Conservation (phyloP, 306 rosid genomes). For the Rosa persica region DNA sequence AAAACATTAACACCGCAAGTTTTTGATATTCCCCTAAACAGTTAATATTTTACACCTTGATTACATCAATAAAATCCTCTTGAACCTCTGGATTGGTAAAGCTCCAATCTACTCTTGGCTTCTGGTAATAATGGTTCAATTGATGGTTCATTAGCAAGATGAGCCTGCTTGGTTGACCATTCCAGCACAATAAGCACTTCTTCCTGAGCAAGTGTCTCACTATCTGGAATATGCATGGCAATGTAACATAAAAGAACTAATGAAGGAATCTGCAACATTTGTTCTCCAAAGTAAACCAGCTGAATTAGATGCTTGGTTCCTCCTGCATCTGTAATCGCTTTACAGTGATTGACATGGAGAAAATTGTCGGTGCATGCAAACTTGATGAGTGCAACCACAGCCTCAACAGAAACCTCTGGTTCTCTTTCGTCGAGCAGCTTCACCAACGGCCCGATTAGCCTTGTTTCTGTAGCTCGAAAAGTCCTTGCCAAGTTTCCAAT, state of each 20-base stretch:
- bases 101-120: constrained; percentile 78
- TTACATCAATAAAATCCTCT: constrained; percentile 58
- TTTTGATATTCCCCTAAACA: not conserved
- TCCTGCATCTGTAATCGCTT: constrained; percentile 64
- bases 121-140: constrained; percentile 51
- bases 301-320: constrained; percentile 75
- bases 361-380: constrained; percentile 67
- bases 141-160: constrained; percentile 33
- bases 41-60: constrained; percentile 6
- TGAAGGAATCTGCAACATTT: constrained; percentile 55
- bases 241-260: constrained; percentile 55
- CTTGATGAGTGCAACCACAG: constrained; percentile 49
- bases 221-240: constrained; percentile 68
- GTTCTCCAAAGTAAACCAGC: constrained; percentile 66
- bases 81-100: constrained; percentile 77
- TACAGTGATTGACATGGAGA: constrained; percentile 69
- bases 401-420: constrained; percentile 42
- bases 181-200: constrained; percentile 77
- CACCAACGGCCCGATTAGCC: constrained; percentile 58
- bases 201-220: constrained; percentile 66
- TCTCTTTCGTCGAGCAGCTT: constrained; percentile 69
- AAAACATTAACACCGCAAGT: not conserved
- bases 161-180: constrained; percentile 63
- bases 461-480: constrained; percentile 64
- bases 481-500: constrained; percentile 73